These are phyloP conservation scores for Phytophthora vignae DNA, from an alignment of 352 stramenopile genomes.

Conservation along the genomic window DNA sequence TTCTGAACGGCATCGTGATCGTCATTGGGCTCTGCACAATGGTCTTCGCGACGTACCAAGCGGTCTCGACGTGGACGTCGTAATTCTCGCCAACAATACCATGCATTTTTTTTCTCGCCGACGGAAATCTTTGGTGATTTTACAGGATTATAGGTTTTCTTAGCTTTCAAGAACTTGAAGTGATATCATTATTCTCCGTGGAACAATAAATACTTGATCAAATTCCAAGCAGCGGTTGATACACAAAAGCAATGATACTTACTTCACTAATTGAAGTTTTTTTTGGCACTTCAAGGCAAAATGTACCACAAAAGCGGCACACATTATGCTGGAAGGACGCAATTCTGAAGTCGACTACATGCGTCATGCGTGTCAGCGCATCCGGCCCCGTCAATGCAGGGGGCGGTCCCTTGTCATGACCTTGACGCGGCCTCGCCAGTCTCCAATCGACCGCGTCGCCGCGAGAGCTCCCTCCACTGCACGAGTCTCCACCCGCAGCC, in stretches of 20 bases:
- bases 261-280: no score
- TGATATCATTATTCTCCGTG: no score
- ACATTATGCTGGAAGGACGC: neutral
- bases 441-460: slow-evolving; percentile 5
- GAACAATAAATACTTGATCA: no score
- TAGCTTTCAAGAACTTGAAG: no score
- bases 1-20: slow-evolving; percentile 52
- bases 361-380: slow-evolving; percentile 1
- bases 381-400: slow-evolving; percentile 15
- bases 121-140: neutral
- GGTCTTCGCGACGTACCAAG: slow-evolving; percentile 59
- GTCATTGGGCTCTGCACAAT: slow-evolving; percentile 58
- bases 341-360: neutral
- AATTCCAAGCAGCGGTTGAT: no score
- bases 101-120: neutral
- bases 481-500: neutral
- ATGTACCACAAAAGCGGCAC: neutral
- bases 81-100: neutral
- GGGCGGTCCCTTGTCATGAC: neutral
- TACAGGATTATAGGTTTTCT: no score
- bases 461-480: neutral
- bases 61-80: slow-evolving; percentile 47
- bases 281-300: no score
- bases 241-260: no score
- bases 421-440: slow-evolving; percentile 13